phyloP scores from a whole-genome alignment of 2,329 filamentous ascomycete species.

The Cytospora piceicola region DNA sequence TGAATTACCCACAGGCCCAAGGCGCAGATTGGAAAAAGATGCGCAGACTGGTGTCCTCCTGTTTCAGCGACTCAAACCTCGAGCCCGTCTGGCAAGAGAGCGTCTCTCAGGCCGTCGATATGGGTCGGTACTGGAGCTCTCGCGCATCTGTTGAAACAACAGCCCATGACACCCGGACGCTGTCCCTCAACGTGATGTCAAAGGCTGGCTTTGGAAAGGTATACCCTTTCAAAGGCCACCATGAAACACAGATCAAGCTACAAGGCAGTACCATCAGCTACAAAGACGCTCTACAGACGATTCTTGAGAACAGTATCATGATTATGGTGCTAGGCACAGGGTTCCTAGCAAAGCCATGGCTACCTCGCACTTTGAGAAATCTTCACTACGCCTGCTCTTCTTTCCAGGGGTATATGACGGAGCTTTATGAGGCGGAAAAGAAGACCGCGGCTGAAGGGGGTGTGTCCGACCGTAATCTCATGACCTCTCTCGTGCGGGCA shows the following conservation, averaged over 20 bases:
- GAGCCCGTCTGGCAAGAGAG: slow-evolving; percentile 38
- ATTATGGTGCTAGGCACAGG: slow-evolving; percentile 37
- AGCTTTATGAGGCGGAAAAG: slow-evolving; percentile 34
- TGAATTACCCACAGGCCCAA: slow-evolving; percentile 14
- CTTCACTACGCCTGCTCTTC: slow-evolving; percentile 35
- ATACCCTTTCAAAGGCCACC: slow-evolving; percentile 38
- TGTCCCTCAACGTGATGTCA: slow-evolving; percentile 38
- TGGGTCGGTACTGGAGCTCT: slow-evolving; percentile 37
- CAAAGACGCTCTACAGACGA: slow-evolving; percentile 36
- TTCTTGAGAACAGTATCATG: slow-evolving; percentile 40
- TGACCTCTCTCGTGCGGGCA: slow-evolving; percentile 18
- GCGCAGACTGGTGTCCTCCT: slow-evolving; percentile 35
- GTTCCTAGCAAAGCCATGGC: slow-evolving; percentile 48
- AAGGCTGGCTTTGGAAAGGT: slow-evolving; percentile 39
- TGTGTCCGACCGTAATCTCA: background rate
- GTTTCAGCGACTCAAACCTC: slow-evolving; percentile 40
- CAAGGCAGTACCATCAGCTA: slow-evolving; percentile 33
- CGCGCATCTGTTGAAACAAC: slow-evolving; percentile 31
- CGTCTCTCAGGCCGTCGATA: slow-evolving; percentile 34
- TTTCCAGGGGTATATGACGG: slow-evolving; percentile 38
- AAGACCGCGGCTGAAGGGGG: too few species aligned
- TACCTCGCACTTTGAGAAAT: slow-evolving; percentile 47
- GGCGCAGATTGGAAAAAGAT: slow-evolving; percentile 34
- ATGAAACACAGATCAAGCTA: slow-evolving; percentile 29
- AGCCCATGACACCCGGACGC: slow-evolving; percentile 37